Evolutionary conservation across 1,139 yeast species (phyloP), one percentile per base, ranked within the genome.

Genomic region (Scheffersomyces titani): DNA sequence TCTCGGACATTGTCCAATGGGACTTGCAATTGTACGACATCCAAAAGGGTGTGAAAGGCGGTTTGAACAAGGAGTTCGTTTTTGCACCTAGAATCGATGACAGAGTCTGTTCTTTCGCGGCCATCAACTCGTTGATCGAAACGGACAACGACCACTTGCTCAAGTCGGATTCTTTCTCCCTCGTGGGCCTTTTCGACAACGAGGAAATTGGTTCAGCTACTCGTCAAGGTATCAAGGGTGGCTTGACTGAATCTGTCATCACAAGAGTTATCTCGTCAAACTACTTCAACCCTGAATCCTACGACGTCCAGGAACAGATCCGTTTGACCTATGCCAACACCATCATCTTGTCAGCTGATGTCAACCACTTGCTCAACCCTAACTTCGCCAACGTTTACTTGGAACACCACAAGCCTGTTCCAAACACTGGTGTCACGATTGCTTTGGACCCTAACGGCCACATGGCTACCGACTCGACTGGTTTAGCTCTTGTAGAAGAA

Each of bases 381-480:
- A 85, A 86, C 68, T 88, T 87, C 68, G 70, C 78, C 55, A 67
- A 70, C 30, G 88, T 83, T 24, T 90, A 90, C 73, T 78, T 90
- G 67, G 89, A 87, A 62, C 72, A 86, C 68, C 94, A 90, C 75
- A 86, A 84, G 67, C 96, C 97, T 22, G 73, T 85, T 57, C 92
- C 94, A 60, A 91, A 91, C 74, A 84, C 81, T 52, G 97, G 97
- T 52, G 73, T 90, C 55, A 79, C 91, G 1, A 70, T 91, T 40
- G 82, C 91, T 6, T 76, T 87, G 63, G 97, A 91, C 71, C 84
- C 96, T 44, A 89, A 90, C 67, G 91, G 87, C 21, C 89, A 88
- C 69, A 88, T 90, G 84, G 90, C 93, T 50, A 90, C 96, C 18
- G 97, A 91, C 69, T 80, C 87, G 3, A 85, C 86, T 44, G 90